A percentile compares a stretch with the other conserved stretches of the same genome.
These are phyloP conservation scores for Chaetomium sp. DNA, from an alignment of 2,329 filamentous ascomycete species.

Conservation along the genomic window DNA sequence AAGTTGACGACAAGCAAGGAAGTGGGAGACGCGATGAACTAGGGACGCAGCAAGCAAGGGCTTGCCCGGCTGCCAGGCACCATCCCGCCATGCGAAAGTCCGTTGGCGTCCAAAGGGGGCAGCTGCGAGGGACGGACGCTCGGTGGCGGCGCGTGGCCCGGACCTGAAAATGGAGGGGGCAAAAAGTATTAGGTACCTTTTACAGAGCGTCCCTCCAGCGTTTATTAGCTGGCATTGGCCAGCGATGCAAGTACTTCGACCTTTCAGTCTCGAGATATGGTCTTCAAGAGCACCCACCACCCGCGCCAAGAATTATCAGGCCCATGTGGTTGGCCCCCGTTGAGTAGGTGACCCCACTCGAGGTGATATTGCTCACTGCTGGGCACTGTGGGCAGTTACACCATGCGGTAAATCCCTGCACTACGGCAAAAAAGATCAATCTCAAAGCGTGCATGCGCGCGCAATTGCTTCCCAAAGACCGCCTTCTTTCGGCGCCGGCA, in stretches of 20 bases:
- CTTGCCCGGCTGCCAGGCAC: slow-evolving; percentile 15
- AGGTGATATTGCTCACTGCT: slow-evolving; percentile 21
- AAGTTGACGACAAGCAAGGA: neutral
- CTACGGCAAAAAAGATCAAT: slow-evolving; percentile 15
- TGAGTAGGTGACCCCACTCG: slow-evolving; percentile 11
- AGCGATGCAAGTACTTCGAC: slow-evolving; percentile 17
- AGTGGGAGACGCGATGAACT: slow-evolving; percentile 9
- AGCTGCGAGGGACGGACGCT: slow-evolving; percentile 22
- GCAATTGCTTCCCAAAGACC: neutral
- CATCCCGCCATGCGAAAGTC: slow-evolving; percentile 10
- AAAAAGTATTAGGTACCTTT: slow-evolving; percentile 26
- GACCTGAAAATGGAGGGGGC: slow-evolving; percentile 27
- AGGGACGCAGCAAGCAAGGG: slow-evolving; percentile 5
- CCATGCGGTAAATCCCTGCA: slow-evolving; percentile 13
- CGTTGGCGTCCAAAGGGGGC: slow-evolving; percentile 27
- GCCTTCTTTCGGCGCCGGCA: slow-evolving; percentile 3
- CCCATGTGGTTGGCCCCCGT: slow-evolving; percentile 20
- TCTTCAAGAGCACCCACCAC: slow-evolving; percentile 13
- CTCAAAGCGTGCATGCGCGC: slow-evolving; percentile 12
- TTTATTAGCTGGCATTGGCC: neutral
- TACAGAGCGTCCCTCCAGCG: neutral
- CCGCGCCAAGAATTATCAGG: slow-evolving; percentile 1
- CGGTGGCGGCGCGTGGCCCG: slow-evolving; percentile 30
- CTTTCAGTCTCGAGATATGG: neutral
- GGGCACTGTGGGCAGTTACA: too few relatives aligned